Conservation (phyloP, 805 yeast genomes). For the Starmerella apicola region DNA sequence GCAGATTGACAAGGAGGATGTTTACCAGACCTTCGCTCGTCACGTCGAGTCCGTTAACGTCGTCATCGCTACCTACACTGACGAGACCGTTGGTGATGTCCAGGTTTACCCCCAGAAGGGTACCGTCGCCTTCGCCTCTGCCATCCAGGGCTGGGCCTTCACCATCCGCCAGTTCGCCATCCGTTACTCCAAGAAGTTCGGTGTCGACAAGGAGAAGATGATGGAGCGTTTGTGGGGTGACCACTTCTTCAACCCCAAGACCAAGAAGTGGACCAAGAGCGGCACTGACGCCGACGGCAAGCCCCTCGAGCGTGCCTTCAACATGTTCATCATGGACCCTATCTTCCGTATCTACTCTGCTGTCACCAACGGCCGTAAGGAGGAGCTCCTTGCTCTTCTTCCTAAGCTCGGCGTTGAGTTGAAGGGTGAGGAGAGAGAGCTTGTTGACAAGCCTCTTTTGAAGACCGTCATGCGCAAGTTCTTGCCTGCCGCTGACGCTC, state of each 20-base stretch:
- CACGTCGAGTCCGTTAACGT: conserved; percentile 99
- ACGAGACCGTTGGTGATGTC: conserved; percentile 80
- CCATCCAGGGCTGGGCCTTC: conserved; percentile 99
- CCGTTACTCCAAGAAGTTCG: conserved; percentile 98
- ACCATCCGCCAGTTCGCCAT: conserved; percentile 96
- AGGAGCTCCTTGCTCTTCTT: conserved; percentile 80
- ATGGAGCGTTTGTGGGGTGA: conserved; percentile 99
- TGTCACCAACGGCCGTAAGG: conserved; percentile 98
- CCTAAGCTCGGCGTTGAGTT: conserved; percentile 87
- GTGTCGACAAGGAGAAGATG: conserved; percentile 97
- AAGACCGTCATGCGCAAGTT: conserved; percentile 99
- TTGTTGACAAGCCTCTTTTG: conserved; percentile 96
- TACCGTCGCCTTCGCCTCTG: conserved; percentile 99
- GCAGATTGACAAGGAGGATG: conserved; percentile 97
- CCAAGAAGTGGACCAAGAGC: conserved; percentile 97
- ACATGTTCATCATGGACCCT: conserved; percentile 98
- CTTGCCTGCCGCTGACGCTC: conserved; percentile 99
- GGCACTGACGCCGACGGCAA: conserved; percentile 93
- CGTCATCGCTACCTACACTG: conserved; percentile 89
- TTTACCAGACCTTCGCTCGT: conserved; percentile 96
- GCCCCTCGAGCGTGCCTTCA: conserved; percentile 96
- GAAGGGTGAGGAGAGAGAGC: conserved; percentile 94
- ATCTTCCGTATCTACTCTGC: conserved; percentile 94
- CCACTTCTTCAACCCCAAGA: conserved; percentile 99
- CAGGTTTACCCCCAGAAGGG: conserved; percentile 99